Percentiles rank a stretch among this genome's conserved stretches.
Conservation (phyloP, 495 filamentous ascomycete species). For the Neurospora sp. region DNA sequence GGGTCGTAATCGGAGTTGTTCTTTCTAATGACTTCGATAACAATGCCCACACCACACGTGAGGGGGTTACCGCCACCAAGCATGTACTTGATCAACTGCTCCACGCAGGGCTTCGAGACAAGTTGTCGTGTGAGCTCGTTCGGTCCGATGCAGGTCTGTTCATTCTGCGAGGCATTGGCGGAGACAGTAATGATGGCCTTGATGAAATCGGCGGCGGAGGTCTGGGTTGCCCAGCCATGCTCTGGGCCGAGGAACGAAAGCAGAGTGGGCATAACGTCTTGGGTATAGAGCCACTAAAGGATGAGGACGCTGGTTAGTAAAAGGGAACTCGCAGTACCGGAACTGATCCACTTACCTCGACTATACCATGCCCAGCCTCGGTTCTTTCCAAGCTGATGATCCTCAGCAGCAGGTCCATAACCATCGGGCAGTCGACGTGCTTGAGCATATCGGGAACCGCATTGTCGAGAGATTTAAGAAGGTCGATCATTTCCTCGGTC, state of each 20-base stretch:
- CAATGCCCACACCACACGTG: conserved; percentile 92
- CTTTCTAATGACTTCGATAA: conserved; percentile 98
- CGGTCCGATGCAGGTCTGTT: conserved; percentile 93
- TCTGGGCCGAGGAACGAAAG: conserved; percentile 80
- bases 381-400: conserved; percentile 94
- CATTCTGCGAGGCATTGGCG: conserved; percentile 94
- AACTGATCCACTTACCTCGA: conserved; percentile 57
- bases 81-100: conserved; percentile 80
- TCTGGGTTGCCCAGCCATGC: conserved; percentile 77
- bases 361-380: conserved; percentile 83
- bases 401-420: conserved; percentile 96
- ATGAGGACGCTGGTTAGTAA: not conserved
- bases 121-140: conserved; percentile 94
- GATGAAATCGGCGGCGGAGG: conserved; percentile 92
- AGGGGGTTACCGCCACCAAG: conserved; percentile 86
- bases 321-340: too few species aligned
- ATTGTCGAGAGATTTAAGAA: conserved; percentile 72
- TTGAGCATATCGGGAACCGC: conserved; percentile 77
- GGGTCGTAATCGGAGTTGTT: conserved; percentile 99
- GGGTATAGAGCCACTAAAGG: conserved; percentile 78
- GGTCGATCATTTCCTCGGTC: conserved; percentile 87
- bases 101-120: conserved; percentile 77
- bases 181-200: conserved; percentile 99
- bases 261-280: conserved; percentile 79
- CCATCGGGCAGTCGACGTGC: conserved; percentile 95